Base-by-base conservation (phyloP, 2,329 filamentous ascomycete genomes). In the Phyllosticta citrichinensis region DNA sequence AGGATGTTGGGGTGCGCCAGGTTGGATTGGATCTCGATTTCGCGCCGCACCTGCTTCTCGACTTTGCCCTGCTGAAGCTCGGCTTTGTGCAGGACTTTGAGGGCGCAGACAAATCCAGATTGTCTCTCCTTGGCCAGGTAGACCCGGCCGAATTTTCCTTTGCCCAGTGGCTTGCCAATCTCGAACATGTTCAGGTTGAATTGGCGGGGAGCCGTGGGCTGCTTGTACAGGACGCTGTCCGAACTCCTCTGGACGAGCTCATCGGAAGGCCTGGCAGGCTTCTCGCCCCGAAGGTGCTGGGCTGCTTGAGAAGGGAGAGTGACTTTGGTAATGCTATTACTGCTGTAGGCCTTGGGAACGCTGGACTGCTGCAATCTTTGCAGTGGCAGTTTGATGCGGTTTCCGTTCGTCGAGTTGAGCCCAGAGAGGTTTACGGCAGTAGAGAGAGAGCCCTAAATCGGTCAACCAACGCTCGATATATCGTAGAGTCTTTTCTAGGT, bases 161-260 rank as follows among this genome's bases (percentile, higher is more conserved):
- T 94, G 58, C 89, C 89, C 3, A 95, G 79, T 1, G 89, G 89
- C 66, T 90, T 88, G 50, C 89, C 89, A 65, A 95, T 96, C 74
- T 96, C 91, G 73, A 96, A 96, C 89, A 95, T 95, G 75, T 90
- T 89, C 3, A 96, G 83, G 71, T 96, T 90, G 75, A 92, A 92
- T 66, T 91, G 68, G 65, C 77, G 77, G 19, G 73, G 69, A 0
- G 72, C 65, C 1, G 68, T 66, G 52, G 75, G 71, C 62, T 72
- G 69, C 58, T 68, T 64, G 68, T 71, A 70, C 65, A 75, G 57
- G 58, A 80, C 80, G 53, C 79, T 59, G 77, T 66, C 86, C 64
- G 70, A 62, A 70, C 70, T 63, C 9, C 60, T 51, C 50, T 62
- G 60, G 19, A 24, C n/a, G 17, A 62, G 55, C 62, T 72, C 62